Evolutionary conservation across 2,329 filamentous ascomycete genomes (phyloP).

Genomic region (Plectosphaerella cucumerina): DNA sequence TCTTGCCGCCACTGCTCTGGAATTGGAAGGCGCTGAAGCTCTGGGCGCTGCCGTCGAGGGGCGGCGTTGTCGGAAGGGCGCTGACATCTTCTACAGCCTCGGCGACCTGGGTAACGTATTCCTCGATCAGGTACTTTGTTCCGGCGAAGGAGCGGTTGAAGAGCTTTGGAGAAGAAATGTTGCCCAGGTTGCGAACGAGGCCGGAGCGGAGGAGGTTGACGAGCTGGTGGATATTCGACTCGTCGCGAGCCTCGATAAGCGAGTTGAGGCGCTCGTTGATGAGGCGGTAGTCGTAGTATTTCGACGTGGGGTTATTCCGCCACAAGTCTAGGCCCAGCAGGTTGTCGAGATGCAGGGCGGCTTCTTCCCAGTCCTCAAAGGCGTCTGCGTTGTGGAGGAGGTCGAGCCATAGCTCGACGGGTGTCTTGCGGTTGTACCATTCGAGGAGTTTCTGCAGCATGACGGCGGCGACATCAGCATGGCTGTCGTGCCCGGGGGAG

Average conservation of each 20-base stretch:
- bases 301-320: constrained; percentile 77
- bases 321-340: constrained; percentile 77
- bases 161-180: constrained; percentile 76
- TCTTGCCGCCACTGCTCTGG: neutral
- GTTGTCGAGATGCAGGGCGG: constrained; percentile 79
- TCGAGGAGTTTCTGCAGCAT: constrained; percentile 56
- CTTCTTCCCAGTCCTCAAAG: constrained; percentile 83
- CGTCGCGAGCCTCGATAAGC: constrained; percentile 64
- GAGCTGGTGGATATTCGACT: constrained; percentile 68
- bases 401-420: constrained; percentile 61
- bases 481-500: neutral
- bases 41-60: neutral
- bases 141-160: constrained; percentile 85
- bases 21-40: neutral
- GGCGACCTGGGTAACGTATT: constrained; percentile 84
- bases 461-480: neutral
- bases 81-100: constrained; percentile 75
- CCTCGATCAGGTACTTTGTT: constrained; percentile 86
- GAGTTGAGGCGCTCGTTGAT: constrained; percentile 73
- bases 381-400: constrained; percentile 60
- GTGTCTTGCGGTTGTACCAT: constrained; percentile 64
- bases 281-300: constrained; percentile 81
- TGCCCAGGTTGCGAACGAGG: constrained; percentile 80
- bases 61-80: constrained; percentile 54
- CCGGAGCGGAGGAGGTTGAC: constrained; percentile 78